phyloP scores from a whole-genome alignment of 345 rosid genomes.

The Geranium brycei region DNA sequence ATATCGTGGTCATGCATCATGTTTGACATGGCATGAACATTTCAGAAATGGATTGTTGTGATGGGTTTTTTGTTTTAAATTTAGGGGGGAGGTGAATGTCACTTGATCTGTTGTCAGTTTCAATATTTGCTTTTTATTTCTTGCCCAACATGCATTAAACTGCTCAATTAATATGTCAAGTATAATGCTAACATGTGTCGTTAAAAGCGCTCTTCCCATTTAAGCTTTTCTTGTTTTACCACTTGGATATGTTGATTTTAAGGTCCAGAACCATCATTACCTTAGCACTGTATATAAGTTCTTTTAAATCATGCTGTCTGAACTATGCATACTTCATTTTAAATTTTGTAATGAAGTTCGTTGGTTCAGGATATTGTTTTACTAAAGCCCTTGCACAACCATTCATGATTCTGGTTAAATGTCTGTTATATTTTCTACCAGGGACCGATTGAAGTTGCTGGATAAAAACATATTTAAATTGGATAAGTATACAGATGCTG shows the following conservation, averaged over 20 bases:
- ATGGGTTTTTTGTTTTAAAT: background rate
- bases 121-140: background rate
- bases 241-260: background rate
- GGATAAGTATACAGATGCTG: conserved; percentile 57
- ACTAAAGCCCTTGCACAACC: no score
- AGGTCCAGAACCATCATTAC: background rate
- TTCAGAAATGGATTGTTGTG: background rate
- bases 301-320: no score
- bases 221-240: background rate
- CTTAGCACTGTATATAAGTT: background rate
- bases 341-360: background rate
- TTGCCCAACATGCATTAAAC: background rate
- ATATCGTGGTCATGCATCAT: background rate
- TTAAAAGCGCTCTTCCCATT: background rate
- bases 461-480: conserved; percentile 51
- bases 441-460: conserved; percentile 62
- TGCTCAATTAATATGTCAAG: no score
- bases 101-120: background rate
- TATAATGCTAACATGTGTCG: no score
- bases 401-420: background rate
- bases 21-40: background rate
- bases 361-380: no score
- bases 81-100: background rate
- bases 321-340: no score
- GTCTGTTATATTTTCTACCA: conserved; percentile 20